These are phyloP conservation scores for Pseudoturritis turrita DNA, from an alignment of 345 rosid species.

Conservation along the genomic window DNA sequence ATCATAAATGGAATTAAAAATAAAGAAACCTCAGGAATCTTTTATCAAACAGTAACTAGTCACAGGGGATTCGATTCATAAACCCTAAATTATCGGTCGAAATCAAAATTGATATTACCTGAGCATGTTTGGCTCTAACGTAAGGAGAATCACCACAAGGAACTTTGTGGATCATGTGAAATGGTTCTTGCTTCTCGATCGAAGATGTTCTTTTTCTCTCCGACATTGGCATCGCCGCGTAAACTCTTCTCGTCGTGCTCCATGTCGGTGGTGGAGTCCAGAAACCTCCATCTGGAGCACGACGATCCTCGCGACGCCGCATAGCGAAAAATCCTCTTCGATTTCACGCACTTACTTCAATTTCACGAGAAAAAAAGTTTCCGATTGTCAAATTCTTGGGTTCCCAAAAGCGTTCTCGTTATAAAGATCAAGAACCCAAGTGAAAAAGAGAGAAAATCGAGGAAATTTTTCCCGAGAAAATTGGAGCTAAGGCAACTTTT, in stretches of 20 bases:
- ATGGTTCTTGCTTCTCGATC: conserved; percentile 34
- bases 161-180: conserved; percentile 56
- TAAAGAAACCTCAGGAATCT: too few species aligned
- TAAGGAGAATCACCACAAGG: conserved; percentile 68
- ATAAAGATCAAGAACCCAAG: not conserved
- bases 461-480: not conserved
- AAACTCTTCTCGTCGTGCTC: conserved; percentile 21
- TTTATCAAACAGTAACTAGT: not conserved
- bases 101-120: conserved; percentile 31
- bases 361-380: not conserved
- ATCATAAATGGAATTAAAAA: not conserved
- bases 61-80: not conserved
- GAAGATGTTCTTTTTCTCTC: conserved; percentile 40
- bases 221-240: conserved; percentile 37
- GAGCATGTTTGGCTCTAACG: conserved; percentile 70
- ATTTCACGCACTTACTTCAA: not conserved
- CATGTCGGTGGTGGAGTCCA: conserved; percentile 54
- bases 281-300: conserved; percentile 31
- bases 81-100: not conserved
- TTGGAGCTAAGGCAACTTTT: not conserved
- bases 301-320: conserved; percentile 9
- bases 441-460: not conserved
- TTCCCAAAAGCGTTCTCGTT: not conserved
- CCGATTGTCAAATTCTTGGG: not conserved
- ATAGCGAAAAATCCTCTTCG: not conserved